phyloP scores from a whole-genome alignment of 176 grass and related monocot species.

The Panicum miliaceum region DNA sequence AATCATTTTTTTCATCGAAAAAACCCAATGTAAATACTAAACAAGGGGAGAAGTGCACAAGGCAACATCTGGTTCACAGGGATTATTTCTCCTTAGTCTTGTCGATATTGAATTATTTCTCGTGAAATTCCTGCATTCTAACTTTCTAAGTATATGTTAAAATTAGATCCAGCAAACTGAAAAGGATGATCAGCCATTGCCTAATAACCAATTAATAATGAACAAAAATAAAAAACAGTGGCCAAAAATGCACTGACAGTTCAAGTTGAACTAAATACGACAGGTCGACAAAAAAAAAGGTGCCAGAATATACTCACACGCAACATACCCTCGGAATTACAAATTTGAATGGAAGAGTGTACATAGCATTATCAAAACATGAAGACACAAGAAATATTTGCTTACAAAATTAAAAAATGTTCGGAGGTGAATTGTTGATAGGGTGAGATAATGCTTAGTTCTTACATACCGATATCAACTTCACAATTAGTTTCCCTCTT shows the following conservation, averaged over 20 bases:
- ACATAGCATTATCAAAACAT: background rate
- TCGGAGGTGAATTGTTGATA: conserved; percentile 23
- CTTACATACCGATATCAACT: conserved; percentile 52
- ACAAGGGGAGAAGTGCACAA: background rate
- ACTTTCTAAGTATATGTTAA: background rate
- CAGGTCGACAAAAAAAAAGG: background rate
- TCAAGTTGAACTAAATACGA: background rate
- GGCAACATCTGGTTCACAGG: background rate
- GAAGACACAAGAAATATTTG: background rate
- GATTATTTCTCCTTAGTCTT: background rate
- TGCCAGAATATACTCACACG: background rate
- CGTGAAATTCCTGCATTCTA: background rate
- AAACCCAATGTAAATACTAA: conserved; percentile 24
- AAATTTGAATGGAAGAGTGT: background rate
- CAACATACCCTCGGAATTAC: background rate
- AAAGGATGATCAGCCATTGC: background rate
- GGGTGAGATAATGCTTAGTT: conserved; percentile 16
- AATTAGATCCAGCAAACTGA: conserved; percentile 1
- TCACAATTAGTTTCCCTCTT: conserved; percentile 66
- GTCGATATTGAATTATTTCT: background rate
- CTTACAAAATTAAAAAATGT: background rate
- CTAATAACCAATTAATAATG: background rate
- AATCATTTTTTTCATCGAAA: background rate
- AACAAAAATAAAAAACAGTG: conserved; percentile 8
- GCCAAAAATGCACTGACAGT: conserved; percentile 24